These are phyloP conservation scores for Mycena sanguinolenta DNA, from an alignment of 768 basidiomycete genomes.

Conservation along the genomic window DNA sequence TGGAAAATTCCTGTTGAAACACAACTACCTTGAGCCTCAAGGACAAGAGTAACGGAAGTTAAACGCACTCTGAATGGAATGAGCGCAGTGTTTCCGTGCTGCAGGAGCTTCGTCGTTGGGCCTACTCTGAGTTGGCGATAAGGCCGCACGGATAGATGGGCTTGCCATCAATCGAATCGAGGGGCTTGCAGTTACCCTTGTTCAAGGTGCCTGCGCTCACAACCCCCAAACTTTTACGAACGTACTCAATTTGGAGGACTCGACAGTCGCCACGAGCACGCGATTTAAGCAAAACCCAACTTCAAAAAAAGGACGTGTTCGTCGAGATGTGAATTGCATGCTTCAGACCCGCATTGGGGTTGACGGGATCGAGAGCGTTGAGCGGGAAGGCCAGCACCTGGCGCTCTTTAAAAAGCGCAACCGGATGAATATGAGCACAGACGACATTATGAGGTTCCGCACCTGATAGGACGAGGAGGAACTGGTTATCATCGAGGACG, in stretches of 20 bases:
- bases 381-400: conserved; percentile 96
- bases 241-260: conserved; percentile 94
- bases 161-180: conserved; percentile 68
- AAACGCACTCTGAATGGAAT: too few relatives aligned
- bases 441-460: not conserved
- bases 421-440: conserved; percentile 7
- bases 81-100: too few relatives aligned
- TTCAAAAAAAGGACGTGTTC: conserved; percentile 98
- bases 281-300: conserved; percentile 91
- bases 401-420: conserved; percentile 81
- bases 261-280: conserved; percentile 95
- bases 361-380: conserved; percentile 89
- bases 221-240: conserved; percentile 91
- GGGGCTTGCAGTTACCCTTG: conserved; percentile 89
- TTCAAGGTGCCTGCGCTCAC: conserved; percentile 65
- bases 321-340: conserved; percentile 95
- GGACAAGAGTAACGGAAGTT: too few relatives aligned
- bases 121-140: conserved; percentile 96
- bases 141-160: conserved; percentile 95
- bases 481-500: conserved; percentile 94
- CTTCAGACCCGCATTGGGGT: conserved; percentile 91
- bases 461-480: conserved; percentile 98
- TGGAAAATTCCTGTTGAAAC: conserved; percentile 99
- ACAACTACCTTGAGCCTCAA: too few relatives aligned
- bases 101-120: too few relatives aligned